Conservation (phyloP, 129 eudicot species). For the Flaveria bidentis region DNA sequence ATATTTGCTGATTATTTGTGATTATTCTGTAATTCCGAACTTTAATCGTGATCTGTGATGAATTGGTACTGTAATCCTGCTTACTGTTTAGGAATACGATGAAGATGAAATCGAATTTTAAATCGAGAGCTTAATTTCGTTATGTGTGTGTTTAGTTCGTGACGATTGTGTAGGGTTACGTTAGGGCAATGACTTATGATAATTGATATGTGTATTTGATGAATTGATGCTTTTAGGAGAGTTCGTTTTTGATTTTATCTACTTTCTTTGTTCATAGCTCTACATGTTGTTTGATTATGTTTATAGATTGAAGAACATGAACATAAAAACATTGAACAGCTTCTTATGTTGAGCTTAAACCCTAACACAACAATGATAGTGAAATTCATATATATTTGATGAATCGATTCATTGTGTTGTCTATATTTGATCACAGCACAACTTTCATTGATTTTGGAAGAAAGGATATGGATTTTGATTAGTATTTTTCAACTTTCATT, state of each 20-base stretch:
- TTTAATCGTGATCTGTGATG: conserved; percentile 12
- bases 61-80: background rate
- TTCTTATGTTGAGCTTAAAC: background rate
- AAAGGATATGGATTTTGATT: background rate
- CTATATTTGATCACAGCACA: background rate
- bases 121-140: background rate
- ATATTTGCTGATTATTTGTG: background rate
- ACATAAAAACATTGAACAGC: background rate
- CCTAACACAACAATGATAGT: background rate
- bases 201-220: background rate
- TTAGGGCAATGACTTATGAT: background rate
- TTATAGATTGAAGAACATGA: background rate
- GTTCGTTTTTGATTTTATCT: background rate
- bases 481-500: background rate
- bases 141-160: background rate
- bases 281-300: background rate
- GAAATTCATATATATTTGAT: background rate
- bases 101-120: background rate
- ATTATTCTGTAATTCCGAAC: background rate
- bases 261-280: background rate
- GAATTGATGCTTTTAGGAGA: conserved; percentile 5
- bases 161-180: background rate
- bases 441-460: conserved; percentile 7
- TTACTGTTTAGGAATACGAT: background rate
- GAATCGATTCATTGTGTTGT: background rate